phyloP scores from a whole-genome alignment of 495 filamentous ascomycete species.

The Podospora anserina region DNA sequence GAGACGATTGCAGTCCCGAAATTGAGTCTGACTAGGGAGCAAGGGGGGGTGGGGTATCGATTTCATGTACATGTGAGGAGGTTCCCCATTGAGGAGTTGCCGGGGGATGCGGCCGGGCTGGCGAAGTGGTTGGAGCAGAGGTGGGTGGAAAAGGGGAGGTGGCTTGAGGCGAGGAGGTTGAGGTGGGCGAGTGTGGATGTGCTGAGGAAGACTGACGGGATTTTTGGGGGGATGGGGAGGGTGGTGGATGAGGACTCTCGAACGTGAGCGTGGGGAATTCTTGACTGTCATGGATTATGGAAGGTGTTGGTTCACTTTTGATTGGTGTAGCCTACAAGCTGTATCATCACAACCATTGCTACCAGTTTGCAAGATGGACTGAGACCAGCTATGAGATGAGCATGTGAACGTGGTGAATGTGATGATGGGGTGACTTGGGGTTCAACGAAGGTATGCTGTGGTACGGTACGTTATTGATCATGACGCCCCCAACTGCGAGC shows the following conservation, averaged over 20 bases:
- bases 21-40: constrained; percentile 27
- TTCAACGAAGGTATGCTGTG: not conserved
- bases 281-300: not conserved
- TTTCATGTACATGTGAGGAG: constrained; percentile 54
- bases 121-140: constrained; percentile 52
- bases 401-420: not conserved
- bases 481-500: not conserved
- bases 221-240: not conserved
- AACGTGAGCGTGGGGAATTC: not conserved
- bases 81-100: constrained; percentile 45
- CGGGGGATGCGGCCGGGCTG: constrained; percentile 43
- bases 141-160: constrained; percentile 54
- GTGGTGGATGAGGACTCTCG: not conserved
- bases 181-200: constrained; percentile 19
- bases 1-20: constrained; percentile 42
- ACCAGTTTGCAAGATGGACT: not conserved
- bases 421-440: not conserved
- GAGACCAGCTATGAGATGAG: not conserved
- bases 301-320: not conserved
- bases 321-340: no score
- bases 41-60: constrained; percentile 31
- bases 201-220: not conserved
- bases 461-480: not conserved
- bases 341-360: not conserved
- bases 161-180: constrained; percentile 42